Percentiles rank a stretch among this genome's conserved stretches.
Evolutionary conservation across 2,329 filamentous ascomycete genomes (phyloP).

Genomic region (Hypoxylon sp.): DNA sequence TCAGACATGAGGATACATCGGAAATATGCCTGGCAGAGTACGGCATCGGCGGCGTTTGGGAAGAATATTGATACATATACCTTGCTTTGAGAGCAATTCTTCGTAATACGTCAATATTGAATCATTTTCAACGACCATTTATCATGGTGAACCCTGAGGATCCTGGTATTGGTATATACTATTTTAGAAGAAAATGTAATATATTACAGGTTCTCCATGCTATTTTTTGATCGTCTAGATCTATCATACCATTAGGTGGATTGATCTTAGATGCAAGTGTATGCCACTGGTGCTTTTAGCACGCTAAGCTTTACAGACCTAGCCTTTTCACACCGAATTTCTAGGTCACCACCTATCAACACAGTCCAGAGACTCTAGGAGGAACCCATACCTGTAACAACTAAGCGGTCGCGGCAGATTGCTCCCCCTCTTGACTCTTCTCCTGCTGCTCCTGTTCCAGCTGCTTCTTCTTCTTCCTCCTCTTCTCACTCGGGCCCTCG

Average conservation of each 20-base stretch:
- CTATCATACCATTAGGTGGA: neutral
- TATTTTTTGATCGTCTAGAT: neutral
- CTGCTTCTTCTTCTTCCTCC: slow-evolving; percentile 32
- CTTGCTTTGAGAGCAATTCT: slow-evolving; percentile 42
- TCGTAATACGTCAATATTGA: slow-evolving; percentile 27
- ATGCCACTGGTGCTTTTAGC: neutral
- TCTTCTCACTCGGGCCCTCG: slow-evolving; percentile 53
- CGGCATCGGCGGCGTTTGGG: slow-evolving; percentile 35
- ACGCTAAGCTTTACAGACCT: neutral
- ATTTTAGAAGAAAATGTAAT: neutral
- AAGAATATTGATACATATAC: slow-evolving; percentile 25
- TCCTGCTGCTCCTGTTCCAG: slow-evolving; percentile 1
- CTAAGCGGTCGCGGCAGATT: neutral
- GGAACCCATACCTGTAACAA: neutral
- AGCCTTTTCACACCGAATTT: neutral
- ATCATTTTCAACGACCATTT: slow-evolving; percentile 3
- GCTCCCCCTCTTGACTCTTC: neutral
- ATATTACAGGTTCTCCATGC: neutral
- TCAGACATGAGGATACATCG: slow-evolving; percentile 15
- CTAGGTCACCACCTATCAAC: neutral
- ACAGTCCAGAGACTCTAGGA: neutral
- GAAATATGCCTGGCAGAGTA: slow-evolving; percentile 29
- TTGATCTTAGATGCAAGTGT: slow-evolving; percentile 2
- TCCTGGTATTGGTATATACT: neutral
- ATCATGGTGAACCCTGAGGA: neutral